Percentiles rank a stretch among this genome's conserved stretches.
Conservation (phyloP, 371 early-diverging fungal genomes). For the Actinomortierella wolfii region DNA sequence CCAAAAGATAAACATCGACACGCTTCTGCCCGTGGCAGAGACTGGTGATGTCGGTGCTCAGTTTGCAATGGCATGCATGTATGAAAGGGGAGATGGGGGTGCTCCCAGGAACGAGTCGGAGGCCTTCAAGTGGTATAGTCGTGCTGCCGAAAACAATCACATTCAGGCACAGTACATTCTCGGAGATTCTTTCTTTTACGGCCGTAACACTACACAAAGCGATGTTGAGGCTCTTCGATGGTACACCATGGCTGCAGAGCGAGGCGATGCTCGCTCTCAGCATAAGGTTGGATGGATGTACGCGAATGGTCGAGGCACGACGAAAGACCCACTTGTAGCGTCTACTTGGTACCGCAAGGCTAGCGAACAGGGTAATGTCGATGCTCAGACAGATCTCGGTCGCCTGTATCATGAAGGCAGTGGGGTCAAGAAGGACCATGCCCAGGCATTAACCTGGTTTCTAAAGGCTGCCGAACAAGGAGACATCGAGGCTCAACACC, state of each 20-base stretch:
- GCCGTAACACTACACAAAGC: slow-evolving; percentile 71
- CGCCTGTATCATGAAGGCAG: no score
- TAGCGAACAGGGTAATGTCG: slow-evolving; percentile 64
- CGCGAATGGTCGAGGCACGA: no score
- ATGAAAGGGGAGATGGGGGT: slow-evolving; percentile 85
- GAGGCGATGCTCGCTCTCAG: slow-evolving; percentile 82
- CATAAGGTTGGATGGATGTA: slow-evolving; percentile 78
- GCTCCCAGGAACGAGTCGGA: slow-evolving; percentile 63
- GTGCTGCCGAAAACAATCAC: slow-evolving; percentile 65
- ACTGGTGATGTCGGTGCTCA: no score
- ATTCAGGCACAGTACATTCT: slow-evolving; percentile 71
- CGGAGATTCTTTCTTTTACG: slow-evolving; percentile 85
- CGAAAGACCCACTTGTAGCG: no score
- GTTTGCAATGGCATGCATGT: slow-evolving; percentile 16
- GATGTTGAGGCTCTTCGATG: slow-evolving; percentile 62
- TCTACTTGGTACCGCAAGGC: slow-evolving; percentile 75
- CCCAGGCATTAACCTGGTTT: slow-evolving; percentile 70
- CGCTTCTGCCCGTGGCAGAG: no score
- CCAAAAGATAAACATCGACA: no score
- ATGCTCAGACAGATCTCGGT: no score
- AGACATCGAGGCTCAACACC: no score
- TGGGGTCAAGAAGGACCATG: no score
- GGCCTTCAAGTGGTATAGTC: slow-evolving; percentile 78
- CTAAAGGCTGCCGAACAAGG: slow-evolving; percentile 68
- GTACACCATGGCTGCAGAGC: slow-evolving; percentile 72